Conservation (phyloP, 2,329 filamentous ascomycete genomes). For the Botrytis deweyae region DNA sequence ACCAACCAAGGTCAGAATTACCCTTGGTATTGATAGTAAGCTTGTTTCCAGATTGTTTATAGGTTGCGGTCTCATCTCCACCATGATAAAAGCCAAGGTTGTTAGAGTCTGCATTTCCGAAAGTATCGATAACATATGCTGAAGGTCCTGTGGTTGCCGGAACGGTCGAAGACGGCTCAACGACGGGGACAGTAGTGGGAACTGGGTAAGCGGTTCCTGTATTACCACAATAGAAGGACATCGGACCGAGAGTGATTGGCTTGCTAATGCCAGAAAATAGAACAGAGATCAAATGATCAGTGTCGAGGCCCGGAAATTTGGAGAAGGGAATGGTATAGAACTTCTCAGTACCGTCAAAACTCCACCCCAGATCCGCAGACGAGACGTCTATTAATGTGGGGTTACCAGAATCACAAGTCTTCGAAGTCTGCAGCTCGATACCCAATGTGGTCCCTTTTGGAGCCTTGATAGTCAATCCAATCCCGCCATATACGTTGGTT, state of each 20-base stretch:
- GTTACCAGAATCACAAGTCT: slow-evolving; percentile 42
- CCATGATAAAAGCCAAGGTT: slow-evolving; percentile 65
- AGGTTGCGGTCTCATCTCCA: slow-evolving; percentile 56
- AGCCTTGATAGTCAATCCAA: slow-evolving; percentile 56
- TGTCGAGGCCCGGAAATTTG: slow-evolving; percentile 51
- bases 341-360: slow-evolving; percentile 58
- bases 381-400: slow-evolving; percentile 35
- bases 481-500: slow-evolving; percentile 52
- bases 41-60: slow-evolving; percentile 51
- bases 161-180: slow-evolving; percentile 49
- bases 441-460: slow-evolving; percentile 50
- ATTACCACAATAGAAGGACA: slow-evolving; percentile 58
- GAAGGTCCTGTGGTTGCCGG: slow-evolving; percentile 50
- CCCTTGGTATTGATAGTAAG: slow-evolving; percentile 55
- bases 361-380: slow-evolving; percentile 54
- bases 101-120: slow-evolving; percentile 53
- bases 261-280: slow-evolving; percentile 50
- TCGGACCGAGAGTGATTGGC: slow-evolving; percentile 53
- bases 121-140: slow-evolving; percentile 60
- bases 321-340: slow-evolving; percentile 59
- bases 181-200: slow-evolving; percentile 43
- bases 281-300: slow-evolving; percentile 52
- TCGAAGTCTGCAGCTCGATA: slow-evolving; percentile 51
- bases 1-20: slow-evolving; percentile 61
- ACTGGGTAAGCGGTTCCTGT: slow-evolving; percentile 51